A percentile compares a stretch with the other conserved stretches of the same genome.
These are phyloP conservation scores for Yarrowia sp. DNA, from an alignment of 805 yeast genomes.

Conservation along the genomic window DNA sequence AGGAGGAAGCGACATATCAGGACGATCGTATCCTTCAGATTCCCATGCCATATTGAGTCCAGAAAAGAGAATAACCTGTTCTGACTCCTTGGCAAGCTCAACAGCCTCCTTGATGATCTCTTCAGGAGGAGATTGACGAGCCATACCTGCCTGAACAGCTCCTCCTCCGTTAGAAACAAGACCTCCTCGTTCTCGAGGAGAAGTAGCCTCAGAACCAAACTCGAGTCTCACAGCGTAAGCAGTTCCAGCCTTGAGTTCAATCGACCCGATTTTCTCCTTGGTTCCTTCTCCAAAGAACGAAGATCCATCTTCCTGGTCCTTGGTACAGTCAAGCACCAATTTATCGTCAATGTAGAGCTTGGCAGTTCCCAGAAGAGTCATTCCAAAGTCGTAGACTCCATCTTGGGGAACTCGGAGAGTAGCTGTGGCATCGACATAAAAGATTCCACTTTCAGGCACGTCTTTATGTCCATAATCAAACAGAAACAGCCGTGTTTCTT, in stretches of 20 bases:
- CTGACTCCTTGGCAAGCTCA: conserved; percentile 39
- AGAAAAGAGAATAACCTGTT: conserved; percentile 51
- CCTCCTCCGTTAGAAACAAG: conserved; percentile 40
- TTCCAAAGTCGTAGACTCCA: conserved; percentile 53
- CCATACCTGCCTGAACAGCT: conserved; percentile 40
- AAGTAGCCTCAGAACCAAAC: conserved; percentile 52
- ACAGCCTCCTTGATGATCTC: conserved; percentile 38
- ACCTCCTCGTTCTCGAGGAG: conserved; percentile 26
- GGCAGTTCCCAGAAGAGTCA: conserved; percentile 55
- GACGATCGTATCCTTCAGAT: conserved; percentile 58
- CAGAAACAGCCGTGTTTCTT: conserved; percentile 29
- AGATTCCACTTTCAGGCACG: conserved; percentile 29
- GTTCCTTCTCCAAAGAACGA: conserved; percentile 58
- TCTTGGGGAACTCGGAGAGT: conserved; percentile 48
- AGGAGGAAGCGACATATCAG: conserved; percentile 52
- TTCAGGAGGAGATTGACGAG: conserved; percentile 37
- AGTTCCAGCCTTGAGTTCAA: conserved; percentile 46
- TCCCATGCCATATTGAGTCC: conserved; percentile 60
- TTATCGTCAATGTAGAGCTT: conserved; percentile 52
- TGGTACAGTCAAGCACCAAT: conserved; percentile 55
- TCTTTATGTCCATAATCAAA: conserved; percentile 29
- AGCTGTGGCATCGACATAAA: conserved; percentile 48
- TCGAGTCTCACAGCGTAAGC: conserved; percentile 49
- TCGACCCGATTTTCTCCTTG: conserved; percentile 46
- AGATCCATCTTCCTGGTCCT: conserved; percentile 50